phyloP scores from a whole-genome alignment of 768 basidiomycete species.

The Amanita fuliginea region DNA sequence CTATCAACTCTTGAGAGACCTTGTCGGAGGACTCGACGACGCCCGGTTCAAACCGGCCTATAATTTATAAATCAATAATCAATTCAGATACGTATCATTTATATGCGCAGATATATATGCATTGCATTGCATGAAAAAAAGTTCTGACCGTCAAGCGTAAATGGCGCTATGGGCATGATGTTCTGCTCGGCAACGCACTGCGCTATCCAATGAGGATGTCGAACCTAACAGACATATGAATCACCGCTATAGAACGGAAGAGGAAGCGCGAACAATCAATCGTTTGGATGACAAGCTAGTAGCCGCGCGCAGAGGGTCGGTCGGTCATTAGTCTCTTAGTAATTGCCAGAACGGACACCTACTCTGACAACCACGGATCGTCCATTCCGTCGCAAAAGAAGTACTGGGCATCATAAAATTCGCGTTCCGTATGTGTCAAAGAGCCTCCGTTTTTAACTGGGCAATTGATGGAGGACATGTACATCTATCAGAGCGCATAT shows the following conservation, averaged over 20 bases:
- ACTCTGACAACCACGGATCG: constrained; percentile 28
- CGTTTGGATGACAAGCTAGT: constrained; percentile 3
- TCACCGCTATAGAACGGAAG: no score
- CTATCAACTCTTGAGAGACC: not conserved
- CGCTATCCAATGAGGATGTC: constrained; percentile 26
- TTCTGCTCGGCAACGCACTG: constrained; percentile 21
- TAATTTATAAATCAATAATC: no score
- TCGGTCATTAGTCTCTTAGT: not conserved
- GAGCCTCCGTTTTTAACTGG: constrained; percentile 25
- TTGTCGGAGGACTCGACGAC: not conserved
- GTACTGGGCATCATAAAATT: constrained; percentile 22
- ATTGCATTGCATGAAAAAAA: not conserved
- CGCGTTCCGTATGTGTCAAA: constrained; percentile 20
- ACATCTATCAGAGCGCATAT: not conserved
- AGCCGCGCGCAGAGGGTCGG: not conserved
- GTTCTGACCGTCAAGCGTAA: constrained; percentile 23
- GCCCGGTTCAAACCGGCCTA: not conserved
- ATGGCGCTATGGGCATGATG: constrained; percentile 24
- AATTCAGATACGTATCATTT: not conserved
- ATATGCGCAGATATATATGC: not conserved
- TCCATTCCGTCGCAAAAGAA: constrained; percentile 26
- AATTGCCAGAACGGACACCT: constrained; percentile 1
- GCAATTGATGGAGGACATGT: not conserved
- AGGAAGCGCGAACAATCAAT: constrained; percentile 1
- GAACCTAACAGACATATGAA: constrained; percentile 19